phyloP scores from a whole-genome alignment of 169 alveolate species.

The Plasmodium inui region DNA sequence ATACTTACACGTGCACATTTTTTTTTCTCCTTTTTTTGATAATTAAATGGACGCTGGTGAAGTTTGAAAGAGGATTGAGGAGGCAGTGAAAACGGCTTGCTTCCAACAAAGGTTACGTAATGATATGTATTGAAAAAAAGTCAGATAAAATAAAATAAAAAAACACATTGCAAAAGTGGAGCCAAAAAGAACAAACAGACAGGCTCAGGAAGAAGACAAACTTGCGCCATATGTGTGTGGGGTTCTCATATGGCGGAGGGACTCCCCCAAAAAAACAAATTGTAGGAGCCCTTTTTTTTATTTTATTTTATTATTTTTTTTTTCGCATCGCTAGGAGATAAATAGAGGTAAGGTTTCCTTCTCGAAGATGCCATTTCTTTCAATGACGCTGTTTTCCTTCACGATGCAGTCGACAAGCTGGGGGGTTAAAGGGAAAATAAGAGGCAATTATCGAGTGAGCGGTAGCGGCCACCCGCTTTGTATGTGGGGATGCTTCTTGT shows the following conservation, averaged over 20 bases:
- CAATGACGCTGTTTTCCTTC: slow-evolving; percentile 29
- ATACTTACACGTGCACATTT: not conserved
- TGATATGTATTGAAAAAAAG: not conserved
- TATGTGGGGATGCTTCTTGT: too few species aligned
- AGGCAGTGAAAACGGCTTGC: not conserved
- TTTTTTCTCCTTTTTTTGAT: not conserved
- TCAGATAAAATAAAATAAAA: too few species aligned
- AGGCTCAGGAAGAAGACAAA: not conserved
- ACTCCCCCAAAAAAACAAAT: slow-evolving; percentile 4
- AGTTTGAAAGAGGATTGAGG: not conserved
- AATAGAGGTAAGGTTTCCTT: slow-evolving; percentile 62
- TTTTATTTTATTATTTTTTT: not conserved
- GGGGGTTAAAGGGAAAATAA: not conserved
- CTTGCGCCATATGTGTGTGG: not conserved
- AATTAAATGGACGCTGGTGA: not conserved
- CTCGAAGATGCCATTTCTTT: slow-evolving; percentile 41
- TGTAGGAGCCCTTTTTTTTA: not conserved
- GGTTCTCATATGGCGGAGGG: not conserved
- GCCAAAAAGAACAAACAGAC: not conserved
- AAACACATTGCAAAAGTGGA: not conserved
- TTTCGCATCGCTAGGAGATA: slow-evolving; percentile 18
- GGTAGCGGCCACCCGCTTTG: not conserved
- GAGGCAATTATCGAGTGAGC: not conserved
- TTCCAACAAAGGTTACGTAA: not conserved
- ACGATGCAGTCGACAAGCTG: slow-evolving; percentile 61